Percentiles rank a stretch among this genome's conserved stretches.
Conservation (phyloP, 1,284 basidiomycete genomes). For the Ceratobasidium theobromae region DNA sequence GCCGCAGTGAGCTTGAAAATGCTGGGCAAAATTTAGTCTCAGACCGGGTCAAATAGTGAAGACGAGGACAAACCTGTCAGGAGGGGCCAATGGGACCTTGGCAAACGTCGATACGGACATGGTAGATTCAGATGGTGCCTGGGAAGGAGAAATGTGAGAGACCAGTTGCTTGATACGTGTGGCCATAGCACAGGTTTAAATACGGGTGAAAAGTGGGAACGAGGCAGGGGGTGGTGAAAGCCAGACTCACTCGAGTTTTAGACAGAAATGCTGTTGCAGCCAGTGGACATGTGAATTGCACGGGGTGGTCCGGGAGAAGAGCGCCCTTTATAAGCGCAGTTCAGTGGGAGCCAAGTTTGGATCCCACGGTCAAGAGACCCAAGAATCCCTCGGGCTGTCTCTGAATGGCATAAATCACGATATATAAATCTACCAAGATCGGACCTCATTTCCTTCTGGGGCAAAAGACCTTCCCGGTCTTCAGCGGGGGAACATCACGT, state of each 20-base stretch:
- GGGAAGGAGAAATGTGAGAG: constrained; percentile 45
- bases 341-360: background rate
- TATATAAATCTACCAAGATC: background rate
- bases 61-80: constrained; percentile 59
- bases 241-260: constrained; percentile 23
- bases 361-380: background rate
- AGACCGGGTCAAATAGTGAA: background rate
- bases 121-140: constrained; percentile 40
- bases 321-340: constrained; percentile 1
- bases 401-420: background rate
- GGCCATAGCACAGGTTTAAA: constrained; percentile 41
- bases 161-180: constrained; percentile 57
- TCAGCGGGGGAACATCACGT: background rate
- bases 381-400: background rate
- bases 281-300: constrained; percentile 26
- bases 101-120: constrained; percentile 28
- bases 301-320: constrained; percentile 29
- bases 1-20: constrained; percentile 92
- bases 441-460: background rate
- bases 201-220: constrained; percentile 16
- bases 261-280: background rate
- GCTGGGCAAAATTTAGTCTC: constrained; percentile 47
- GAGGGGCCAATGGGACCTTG: constrained; percentile 73
- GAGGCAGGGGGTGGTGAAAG: constrained; percentile 1
- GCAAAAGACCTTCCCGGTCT: background rate